A percentile compares a stretch with the other conserved stretches of the same genome.
Conservation (phyloP, 345 rosid species). For the Hypericum perforatum region DNA sequence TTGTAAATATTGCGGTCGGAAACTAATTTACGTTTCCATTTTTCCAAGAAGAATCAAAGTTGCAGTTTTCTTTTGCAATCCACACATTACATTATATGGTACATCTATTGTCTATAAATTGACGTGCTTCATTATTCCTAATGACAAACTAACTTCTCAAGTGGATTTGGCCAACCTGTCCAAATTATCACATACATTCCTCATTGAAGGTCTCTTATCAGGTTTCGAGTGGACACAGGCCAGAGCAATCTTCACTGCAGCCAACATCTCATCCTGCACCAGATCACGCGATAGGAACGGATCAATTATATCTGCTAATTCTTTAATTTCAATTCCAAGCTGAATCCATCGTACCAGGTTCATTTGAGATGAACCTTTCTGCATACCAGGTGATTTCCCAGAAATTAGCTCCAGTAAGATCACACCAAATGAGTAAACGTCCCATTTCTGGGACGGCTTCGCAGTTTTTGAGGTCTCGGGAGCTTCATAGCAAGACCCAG, state of each 20-base stretch:
- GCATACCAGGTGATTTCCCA: conserved; percentile 15
- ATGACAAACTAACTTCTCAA: not conserved
- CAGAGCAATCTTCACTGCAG: conserved; percentile 14
- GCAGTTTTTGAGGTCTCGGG: conserved; percentile 15
- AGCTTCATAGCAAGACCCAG: conserved; percentile 14
- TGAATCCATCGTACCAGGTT: conserved; percentile 19
- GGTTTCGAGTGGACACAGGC: conserved; percentile 20
- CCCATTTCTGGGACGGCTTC: conserved; percentile 28
- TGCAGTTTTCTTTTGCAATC: too few species aligned
- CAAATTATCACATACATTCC: conserved; percentile 14
- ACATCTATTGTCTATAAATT: too few species aligned
- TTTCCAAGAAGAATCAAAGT: too few species aligned
- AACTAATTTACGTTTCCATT: too few species aligned
- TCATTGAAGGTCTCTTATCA: conserved; percentile 23
- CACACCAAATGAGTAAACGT: conserved; percentile 24
- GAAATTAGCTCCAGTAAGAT: conserved; percentile 19
- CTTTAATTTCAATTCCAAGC: conserved; percentile 17
- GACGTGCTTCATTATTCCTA: too few species aligned
- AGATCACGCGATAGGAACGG: conserved; percentile 16
- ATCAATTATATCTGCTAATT: conserved; percentile 14
- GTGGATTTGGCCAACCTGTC: conserved; percentile 3
- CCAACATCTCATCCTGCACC: conserved; percentile 13
- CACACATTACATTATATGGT: too few species aligned
- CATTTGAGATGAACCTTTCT: conserved; percentile 14
- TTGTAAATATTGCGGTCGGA: too few species aligned